phyloP scores from a whole-genome alignment of 2,329 filamentous ascomycete genomes.

The Ampelomyces quisqualis region DNA sequence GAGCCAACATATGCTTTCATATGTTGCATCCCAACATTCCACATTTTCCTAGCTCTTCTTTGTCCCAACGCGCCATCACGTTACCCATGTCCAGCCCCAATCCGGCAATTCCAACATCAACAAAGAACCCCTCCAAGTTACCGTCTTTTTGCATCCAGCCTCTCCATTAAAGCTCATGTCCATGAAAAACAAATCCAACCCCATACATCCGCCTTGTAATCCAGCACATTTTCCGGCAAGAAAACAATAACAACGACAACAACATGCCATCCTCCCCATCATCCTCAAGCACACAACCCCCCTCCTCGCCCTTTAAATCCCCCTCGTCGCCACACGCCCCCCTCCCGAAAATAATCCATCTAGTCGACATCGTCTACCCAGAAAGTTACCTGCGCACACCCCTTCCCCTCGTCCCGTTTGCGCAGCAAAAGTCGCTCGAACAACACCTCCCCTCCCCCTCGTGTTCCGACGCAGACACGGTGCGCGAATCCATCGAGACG shows the following conservation, averaged over 20 bases:
- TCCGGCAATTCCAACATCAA: slow-evolving; percentile 9
- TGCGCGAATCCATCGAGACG: slow-evolving; percentile 1
- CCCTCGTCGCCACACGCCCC: slow-evolving; percentile 1
- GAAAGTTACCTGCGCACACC: slow-evolving; percentile 17
- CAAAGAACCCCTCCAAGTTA: too few species aligned
- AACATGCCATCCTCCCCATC: too few species aligned
- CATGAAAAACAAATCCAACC: background rate
- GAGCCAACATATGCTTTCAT: too few species aligned
- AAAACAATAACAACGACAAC: too few species aligned
- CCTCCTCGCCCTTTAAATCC: slow-evolving; percentile 1
- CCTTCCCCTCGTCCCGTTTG: slow-evolving; percentile 8
- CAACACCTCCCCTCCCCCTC: too few species aligned
- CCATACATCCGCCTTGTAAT: too few species aligned
- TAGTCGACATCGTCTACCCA: slow-evolving; percentile 10
- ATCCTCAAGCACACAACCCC: background rate
- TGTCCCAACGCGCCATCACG: slow-evolving; percentile 21
- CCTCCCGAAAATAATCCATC: background rate
- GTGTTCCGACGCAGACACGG: background rate
- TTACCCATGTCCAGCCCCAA: slow-evolving; percentile 10
- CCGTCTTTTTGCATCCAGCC: too few species aligned
- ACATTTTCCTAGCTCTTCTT: slow-evolving; percentile 2
- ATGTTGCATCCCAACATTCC: too few species aligned
- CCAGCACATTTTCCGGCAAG: too few species aligned
- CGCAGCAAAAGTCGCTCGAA: slow-evolving; percentile 19
- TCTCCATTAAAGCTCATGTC: too few species aligned